Percentiles rank a stretch among this genome's conserved stretches.
Conservation (phyloP, 805 yeast genomes). For the Debaryomyces maramus region DNA sequence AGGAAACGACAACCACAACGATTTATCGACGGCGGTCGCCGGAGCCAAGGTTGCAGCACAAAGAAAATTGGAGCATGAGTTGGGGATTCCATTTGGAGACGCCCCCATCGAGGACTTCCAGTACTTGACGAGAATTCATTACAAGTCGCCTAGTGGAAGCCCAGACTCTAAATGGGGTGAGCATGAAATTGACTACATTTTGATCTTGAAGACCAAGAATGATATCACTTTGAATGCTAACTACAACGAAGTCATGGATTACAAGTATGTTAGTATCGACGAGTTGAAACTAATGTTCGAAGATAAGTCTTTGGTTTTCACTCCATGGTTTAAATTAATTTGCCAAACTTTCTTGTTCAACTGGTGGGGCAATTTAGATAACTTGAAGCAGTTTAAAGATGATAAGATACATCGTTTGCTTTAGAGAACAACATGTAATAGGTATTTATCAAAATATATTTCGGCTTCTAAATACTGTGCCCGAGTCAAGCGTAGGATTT, state of each 20-base stretch:
- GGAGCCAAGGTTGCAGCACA: constrained; percentile 90
- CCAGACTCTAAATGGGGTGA: constrained; percentile 87
- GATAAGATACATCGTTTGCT: constrained; percentile 52
- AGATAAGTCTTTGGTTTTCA: constrained; percentile 67
- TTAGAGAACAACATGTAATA: too few species aligned
- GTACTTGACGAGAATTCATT: constrained; percentile 91
- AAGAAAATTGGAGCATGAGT: constrained; percentile 88
- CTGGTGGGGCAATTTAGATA: constrained; percentile 87
- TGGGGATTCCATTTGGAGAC: constrained; percentile 71
- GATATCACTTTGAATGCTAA: constrained; percentile 62
- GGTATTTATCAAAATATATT: too few species aligned
- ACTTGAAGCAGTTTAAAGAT: constrained; percentile 51
- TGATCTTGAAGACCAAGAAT: constrained; percentile 64
- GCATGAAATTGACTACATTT: constrained; percentile 94
- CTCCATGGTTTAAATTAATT: constrained; percentile 98
- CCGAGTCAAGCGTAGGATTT: too few species aligned
- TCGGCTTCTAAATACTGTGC: too few species aligned
- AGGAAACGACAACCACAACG: constrained; percentile 20
- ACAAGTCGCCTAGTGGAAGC: constrained; percentile 77
- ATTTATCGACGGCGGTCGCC: constrained; percentile 56
- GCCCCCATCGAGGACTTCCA: constrained; percentile 68
- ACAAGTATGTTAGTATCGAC: constrained; percentile 65
- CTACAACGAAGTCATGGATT: constrained; percentile 73
- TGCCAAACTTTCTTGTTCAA: constrained; percentile 86
- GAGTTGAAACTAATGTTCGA: constrained; percentile 76